A percentile compares a stretch with the other conserved stretches of the same genome.
These are phyloP conservation scores for Aureobasidium musti DNA, from an alignment of 2,329 filamentous ascomycete species.

Conservation along the genomic window DNA sequence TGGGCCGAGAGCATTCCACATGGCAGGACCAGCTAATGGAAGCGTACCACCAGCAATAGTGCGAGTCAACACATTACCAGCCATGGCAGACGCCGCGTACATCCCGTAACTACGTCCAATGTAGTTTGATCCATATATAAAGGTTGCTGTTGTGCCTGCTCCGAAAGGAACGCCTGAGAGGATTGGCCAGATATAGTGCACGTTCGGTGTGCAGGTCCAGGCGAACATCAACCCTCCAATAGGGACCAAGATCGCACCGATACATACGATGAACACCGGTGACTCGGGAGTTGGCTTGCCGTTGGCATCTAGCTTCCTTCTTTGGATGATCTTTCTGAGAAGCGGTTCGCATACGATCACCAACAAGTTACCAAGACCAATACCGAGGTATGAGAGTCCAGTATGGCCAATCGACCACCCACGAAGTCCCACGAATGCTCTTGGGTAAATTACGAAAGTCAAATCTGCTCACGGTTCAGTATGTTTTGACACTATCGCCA, in stretches of 20 bases:
- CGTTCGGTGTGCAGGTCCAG: conserved; percentile 20
- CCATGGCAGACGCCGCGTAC: conserved; percentile 55
- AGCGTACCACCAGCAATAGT: conserved; percentile 47
- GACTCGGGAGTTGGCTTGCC: conserved; percentile 48
- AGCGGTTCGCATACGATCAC: conserved; percentile 43
- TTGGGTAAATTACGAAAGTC: conserved; percentile 53
- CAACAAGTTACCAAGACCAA: conserved; percentile 49
- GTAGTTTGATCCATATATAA: conserved; percentile 58
- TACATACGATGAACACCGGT: conserved; percentile 47
- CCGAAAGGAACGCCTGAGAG: conserved; percentile 19
- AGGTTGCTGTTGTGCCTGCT: conserved; percentile 35
- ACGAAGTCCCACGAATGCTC: conserved; percentile 55
- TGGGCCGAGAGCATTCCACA: conserved; percentile 45
- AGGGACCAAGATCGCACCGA: conserved; percentile 55
- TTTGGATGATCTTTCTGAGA: conserved; percentile 17
- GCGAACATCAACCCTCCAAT: conserved; percentile 56
- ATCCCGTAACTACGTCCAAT: conserved; percentile 60
- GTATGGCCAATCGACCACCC: conserved; percentile 49
- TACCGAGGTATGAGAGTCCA: conserved; percentile 52
- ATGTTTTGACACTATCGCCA: not conserved
- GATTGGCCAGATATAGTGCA: conserved; percentile 36
- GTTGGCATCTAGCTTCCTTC: conserved; percentile 49
- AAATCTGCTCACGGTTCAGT: conserved; percentile 10
- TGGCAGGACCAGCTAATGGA: conserved; percentile 44
- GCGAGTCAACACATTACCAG: conserved; percentile 45